A percentile compares a stretch with the other conserved stretches of the same genome.
These are phyloP conservation scores for Actinidia arguta DNA, from an alignment of 179 eudicot species.

Conservation along the genomic window DNA sequence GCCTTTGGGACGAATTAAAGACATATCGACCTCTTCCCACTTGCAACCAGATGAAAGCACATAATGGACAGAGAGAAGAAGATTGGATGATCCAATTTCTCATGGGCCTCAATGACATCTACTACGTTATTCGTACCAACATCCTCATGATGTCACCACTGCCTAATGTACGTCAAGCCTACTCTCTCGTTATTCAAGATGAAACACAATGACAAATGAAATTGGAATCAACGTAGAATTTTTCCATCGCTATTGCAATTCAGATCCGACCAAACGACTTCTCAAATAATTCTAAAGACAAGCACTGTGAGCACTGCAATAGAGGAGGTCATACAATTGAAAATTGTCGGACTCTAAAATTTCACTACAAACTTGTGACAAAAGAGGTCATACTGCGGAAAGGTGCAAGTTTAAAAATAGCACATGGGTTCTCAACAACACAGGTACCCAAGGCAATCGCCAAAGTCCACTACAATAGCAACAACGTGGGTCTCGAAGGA, in stretches of 20 bases:
- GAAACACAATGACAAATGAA: conserved; percentile 14
- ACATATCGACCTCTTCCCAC: neutral
- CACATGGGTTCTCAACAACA: neutral
- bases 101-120: conserved; percentile 18
- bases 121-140: neutral
- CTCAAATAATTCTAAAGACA: conserved; percentile 3
- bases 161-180: conserved; percentile 12
- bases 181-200: conserved; percentile 24
- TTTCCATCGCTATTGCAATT: conserved; percentile 5
- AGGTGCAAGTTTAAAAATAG: neutral
- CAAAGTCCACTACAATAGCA: neutral
- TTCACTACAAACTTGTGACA: conserved; percentile 11
- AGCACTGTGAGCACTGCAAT: conserved; percentile 16
- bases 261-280: neutral
- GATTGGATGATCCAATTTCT: conserved; percentile 19
- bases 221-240: neutral
- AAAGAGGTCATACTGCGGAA: neutral
- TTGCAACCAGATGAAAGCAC: neutral
- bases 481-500: neutral
- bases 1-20: neutral
- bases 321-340: conserved; percentile 22
- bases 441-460: neutral
- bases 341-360: neutral
- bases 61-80: conserved; percentile 2
- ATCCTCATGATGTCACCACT: conserved; percentile 21